Evolutionary conservation across 306 rosid genomes (phyloP).

Genomic region (Cicer pinnatifidum): DNA sequence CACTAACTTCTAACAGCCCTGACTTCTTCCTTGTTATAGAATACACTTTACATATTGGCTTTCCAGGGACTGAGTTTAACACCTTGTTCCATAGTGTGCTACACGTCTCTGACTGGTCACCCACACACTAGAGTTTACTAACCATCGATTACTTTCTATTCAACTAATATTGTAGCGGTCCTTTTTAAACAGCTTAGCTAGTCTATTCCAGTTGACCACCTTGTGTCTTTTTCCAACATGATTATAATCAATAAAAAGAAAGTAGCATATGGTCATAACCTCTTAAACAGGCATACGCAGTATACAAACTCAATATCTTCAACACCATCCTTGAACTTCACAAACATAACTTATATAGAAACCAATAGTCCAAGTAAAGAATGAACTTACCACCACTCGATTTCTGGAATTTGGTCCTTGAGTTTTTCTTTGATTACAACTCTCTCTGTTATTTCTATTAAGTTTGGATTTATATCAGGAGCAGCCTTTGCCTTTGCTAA

Average conservation of each 20-base stretch:
- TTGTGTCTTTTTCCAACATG: background rate
- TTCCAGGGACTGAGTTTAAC: background rate
- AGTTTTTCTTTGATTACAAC: conserved; percentile 78
- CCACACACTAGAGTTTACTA: background rate
- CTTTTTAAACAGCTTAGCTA: background rate
- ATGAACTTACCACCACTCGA: conserved; percentile 94
- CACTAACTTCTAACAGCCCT: background rate
- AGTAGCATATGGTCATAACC: conserved; percentile 4
- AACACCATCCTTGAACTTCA: background rate
- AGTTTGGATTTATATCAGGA: conserved; percentile 91
- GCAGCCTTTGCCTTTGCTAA: conserved; percentile 96
- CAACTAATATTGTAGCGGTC: conserved; percentile 13
- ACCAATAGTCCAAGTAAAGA: background rate
- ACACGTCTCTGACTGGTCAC: background rate
- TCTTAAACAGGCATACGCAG: background rate
- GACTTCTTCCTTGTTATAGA: background rate
- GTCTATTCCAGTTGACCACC: conserved; percentile 13
- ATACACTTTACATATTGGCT: background rate
- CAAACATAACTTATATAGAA: conserved; percentile 13
- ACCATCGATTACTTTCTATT: background rate
- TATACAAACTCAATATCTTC: background rate
- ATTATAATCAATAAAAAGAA: conserved; percentile 6
- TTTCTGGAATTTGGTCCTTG: conserved; percentile 86
- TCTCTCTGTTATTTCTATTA: conserved; percentile 89
- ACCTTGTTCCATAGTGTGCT: conserved; percentile 12